A percentile compares a stretch with the other conserved stretches of the same genome.
phyloP scores from a whole-genome alignment of 208 protist species.

The Trypanosomatidae sp. region DNA sequence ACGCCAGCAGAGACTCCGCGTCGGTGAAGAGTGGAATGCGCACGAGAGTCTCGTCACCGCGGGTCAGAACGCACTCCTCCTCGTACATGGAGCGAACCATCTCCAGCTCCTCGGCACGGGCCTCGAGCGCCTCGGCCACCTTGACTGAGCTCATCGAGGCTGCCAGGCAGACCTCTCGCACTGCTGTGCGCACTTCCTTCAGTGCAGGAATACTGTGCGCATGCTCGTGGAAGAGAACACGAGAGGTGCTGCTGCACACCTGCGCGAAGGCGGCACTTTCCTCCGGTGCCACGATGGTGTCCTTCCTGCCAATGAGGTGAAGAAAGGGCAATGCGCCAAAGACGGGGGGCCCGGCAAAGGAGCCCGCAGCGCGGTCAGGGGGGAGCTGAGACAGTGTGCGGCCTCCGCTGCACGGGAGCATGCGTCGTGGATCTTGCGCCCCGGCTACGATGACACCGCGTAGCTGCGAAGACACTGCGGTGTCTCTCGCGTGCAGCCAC shows the following conservation, averaged over 20 bases:
- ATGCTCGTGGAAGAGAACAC: slow-evolving; percentile 74
- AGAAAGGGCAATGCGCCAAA: slow-evolving; percentile 66
- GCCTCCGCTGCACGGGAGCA: slow-evolving; percentile 18
- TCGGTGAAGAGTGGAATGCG: slow-evolving; percentile 23
- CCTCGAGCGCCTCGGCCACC: slow-evolving; percentile 27
- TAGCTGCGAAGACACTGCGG: slow-evolving; percentile 16
- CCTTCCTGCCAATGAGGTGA: slow-evolving; percentile 79
- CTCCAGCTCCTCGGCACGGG: slow-evolving; percentile 62
- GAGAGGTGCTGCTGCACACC: slow-evolving; percentile 49
- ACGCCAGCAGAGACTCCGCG: slow-evolving; percentile 44
- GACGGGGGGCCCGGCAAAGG: background rate
- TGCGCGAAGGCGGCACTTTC: slow-evolving; percentile 63
- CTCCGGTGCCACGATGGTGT: slow-evolving; percentile 59
- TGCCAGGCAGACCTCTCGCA: slow-evolving; percentile 42
- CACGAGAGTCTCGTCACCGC: slow-evolving; percentile 6
- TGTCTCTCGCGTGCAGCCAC: slow-evolving; percentile 33
- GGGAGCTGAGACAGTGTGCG: background rate
- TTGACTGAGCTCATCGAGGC: slow-evolving; percentile 19
- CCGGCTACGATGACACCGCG: slow-evolving; percentile 63
- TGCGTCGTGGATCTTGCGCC: slow-evolving; percentile 53
- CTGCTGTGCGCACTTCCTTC: slow-evolving; percentile 33
- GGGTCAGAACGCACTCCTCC: slow-evolving; percentile 38
- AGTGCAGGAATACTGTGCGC: slow-evolving; percentile 80
- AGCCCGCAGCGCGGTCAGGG: background rate
- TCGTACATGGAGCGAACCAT: slow-evolving; percentile 81